Percentiles rank a stretch among this genome's conserved stretches.
Conservation (phyloP, 768 basidiomycete species). For the Cystoderma amianthinum region DNA sequence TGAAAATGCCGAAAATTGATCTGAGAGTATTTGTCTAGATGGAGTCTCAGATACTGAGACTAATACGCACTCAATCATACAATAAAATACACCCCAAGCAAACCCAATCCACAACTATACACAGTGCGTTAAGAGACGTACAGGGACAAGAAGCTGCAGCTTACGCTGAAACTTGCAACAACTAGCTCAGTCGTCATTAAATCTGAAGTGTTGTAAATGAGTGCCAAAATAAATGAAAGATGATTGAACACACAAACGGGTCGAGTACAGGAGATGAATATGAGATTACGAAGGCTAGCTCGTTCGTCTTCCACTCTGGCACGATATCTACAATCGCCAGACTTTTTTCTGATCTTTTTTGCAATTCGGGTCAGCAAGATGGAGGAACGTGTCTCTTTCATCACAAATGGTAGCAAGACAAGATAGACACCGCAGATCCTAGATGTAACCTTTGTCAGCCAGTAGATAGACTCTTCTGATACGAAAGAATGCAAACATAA, state of each 20-base stretch:
- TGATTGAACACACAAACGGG: conserved; percentile 51
- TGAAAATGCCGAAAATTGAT: conserved; percentile 52
- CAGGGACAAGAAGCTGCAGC: conserved; percentile 13
- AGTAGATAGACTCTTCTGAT: not conserved
- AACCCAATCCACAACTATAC: conserved; percentile 65
- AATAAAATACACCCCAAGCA: conserved; percentile 71
- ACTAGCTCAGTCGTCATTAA: conserved; percentile 68
- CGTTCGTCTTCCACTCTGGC: conserved; percentile 61
- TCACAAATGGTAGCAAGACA: conserved; percentile 40
- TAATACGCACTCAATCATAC: conserved; percentile 47
- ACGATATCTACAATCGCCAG: conserved; percentile 56
- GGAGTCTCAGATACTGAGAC: not conserved
- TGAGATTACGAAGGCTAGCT: conserved; percentile 44
- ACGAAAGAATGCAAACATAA: conserved; percentile 35
- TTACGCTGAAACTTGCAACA: conserved; percentile 66
- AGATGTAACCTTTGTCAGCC: not conserved
- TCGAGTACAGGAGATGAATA: conserved; percentile 64
- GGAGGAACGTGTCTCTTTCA: conserved; percentile 69
- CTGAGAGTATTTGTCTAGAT: conserved; percentile 21
- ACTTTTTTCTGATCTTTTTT: conserved; percentile 52
- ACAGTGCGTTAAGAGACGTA: not conserved
- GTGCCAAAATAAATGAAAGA: not conserved
- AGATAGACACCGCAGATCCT: conserved; percentile 50
- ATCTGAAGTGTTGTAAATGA: conserved; percentile 32
- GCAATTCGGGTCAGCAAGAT: conserved; percentile 68